phyloP scores from a whole-genome alignment of 1,284 basidiomycete genomes.

The Malassezia japonica region DNA sequence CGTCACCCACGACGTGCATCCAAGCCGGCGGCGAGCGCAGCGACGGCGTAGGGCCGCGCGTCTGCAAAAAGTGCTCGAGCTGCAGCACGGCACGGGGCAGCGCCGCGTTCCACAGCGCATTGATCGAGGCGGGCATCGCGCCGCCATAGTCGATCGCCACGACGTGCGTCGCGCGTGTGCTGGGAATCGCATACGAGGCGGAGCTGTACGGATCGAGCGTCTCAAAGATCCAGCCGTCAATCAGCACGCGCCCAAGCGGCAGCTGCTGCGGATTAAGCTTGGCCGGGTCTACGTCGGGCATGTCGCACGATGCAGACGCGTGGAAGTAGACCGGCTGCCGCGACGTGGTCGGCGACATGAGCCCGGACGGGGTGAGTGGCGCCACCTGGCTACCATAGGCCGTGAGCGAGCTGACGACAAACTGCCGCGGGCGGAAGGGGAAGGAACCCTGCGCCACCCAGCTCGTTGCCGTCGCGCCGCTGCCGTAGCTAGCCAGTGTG shows the following conservation, averaged over 20 bases:
- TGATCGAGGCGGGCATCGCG: constrained; percentile 73
- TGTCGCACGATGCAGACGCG: constrained; percentile 54
- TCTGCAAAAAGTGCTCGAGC: constrained; percentile 46
- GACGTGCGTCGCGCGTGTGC: constrained; percentile 77
- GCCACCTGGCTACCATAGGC: constrained; percentile 50
- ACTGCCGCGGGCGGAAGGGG: constrained; percentile 80
- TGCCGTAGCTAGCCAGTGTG: constrained; percentile 70
- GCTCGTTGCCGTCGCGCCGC: constrained; percentile 57
- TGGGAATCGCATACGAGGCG: constrained; percentile 89
- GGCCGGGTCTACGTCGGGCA: constrained; percentile 61
- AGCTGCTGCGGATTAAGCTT: constrained; percentile 60
- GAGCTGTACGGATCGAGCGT: constrained; percentile 92
- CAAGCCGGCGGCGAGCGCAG: constrained; percentile 32
- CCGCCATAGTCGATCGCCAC: constrained; percentile 82
- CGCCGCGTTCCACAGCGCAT: constrained; percentile 70
- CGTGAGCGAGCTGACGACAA: constrained; percentile 67
- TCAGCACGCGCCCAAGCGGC: constrained; percentile 69
- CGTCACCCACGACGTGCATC: constrained; percentile 39
- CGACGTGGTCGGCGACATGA: constrained; percentile 35
- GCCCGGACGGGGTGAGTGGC: constrained; percentile 40
- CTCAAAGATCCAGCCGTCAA: constrained; percentile 94
- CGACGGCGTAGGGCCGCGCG: constrained; percentile 37
- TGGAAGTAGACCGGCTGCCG: constrained; percentile 49
- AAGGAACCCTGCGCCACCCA: constrained; percentile 61
- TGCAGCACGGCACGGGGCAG: constrained; percentile 41